Evolutionary conservation across 306 rosid species (phyloP).

Genomic region (Lithocarpus polystachyus): DNA sequence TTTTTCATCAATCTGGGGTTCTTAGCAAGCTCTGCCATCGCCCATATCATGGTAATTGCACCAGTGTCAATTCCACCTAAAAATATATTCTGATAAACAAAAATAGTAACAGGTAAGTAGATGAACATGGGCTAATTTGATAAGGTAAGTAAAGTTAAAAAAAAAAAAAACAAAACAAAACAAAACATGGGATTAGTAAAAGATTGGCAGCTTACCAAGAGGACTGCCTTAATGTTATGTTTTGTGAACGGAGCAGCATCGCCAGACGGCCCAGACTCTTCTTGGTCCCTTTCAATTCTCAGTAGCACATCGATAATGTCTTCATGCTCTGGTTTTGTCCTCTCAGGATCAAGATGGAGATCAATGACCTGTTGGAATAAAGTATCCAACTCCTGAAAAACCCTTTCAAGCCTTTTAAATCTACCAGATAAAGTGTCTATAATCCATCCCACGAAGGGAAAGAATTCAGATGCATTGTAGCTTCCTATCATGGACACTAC

Average conservation of each 20-base stretch:
- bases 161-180: too few species aligned
- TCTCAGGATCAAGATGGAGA: constrained; percentile 23
- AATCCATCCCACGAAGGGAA: constrained; percentile 39
- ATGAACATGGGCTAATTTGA: too few species aligned
- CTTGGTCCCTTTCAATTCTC: constrained; percentile 31
- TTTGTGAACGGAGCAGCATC: not conserved
- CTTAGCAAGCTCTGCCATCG: constrained; percentile 39
- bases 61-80: constrained; percentile 40
- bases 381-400: constrained; percentile 23
- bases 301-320: constrained; percentile 42
- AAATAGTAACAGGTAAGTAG: not conserved
- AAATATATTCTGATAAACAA: constrained; percentile 30
- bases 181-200: too few species aligned
- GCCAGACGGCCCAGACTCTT: not conserved
- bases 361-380: constrained; percentile 41
- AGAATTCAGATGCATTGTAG: constrained; percentile 25
- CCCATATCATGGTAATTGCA: constrained; percentile 34
- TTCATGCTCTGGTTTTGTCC: constrained; percentile 14
- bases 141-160: not conserved
- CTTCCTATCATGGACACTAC: constrained; percentile 25
- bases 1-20: constrained; percentile 35
- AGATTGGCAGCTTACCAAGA: constrained; percentile 21
- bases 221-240: constrained; percentile 36
- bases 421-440: constrained; percentile 24
- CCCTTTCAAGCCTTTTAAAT: constrained; percentile 20